Percentiles rank a stretch among this genome's conserved stretches.
Conservation (phyloP, 371 early-diverging fungal genomes). For the Caulochytrium protostelioides region DNA sequence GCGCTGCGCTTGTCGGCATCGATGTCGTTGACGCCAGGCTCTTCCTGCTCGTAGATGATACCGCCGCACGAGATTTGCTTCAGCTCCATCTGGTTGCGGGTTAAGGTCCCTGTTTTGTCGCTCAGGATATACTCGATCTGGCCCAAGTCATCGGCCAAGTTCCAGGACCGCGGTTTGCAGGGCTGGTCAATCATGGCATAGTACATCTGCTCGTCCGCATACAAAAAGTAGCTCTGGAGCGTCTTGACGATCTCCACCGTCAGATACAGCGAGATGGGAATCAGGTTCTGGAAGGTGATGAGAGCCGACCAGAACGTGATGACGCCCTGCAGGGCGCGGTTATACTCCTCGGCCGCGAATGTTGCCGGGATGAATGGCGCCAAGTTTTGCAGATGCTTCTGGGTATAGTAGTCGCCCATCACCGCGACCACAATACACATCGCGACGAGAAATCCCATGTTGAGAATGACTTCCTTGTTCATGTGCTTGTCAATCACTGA, state of each 20-base stretch:
- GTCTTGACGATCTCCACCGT: slow-evolving; percentile 13
- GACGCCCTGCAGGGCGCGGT: too few relatives aligned
- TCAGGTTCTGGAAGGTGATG: background rate
- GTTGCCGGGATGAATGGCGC: too few relatives aligned
- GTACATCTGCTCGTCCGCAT: slow-evolving; percentile 63
- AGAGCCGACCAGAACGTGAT: too few relatives aligned
- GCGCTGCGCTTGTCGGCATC: too few relatives aligned
- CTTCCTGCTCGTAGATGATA: too few relatives aligned
- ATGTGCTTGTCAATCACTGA: slow-evolving; percentile 72
- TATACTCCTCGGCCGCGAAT: too few relatives aligned
- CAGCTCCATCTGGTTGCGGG: slow-evolving; percentile 66
- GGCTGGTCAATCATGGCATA: slow-evolving; percentile 39
- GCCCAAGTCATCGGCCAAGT: slow-evolving; percentile 71
- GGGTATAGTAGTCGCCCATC: too few relatives aligned
- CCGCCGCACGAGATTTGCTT: too few relatives aligned
- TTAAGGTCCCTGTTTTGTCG: slow-evolving; percentile 96
- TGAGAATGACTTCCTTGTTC: slow-evolving; percentile 46
- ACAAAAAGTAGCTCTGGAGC: slow-evolving; percentile 46
- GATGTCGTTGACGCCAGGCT: too few relatives aligned
- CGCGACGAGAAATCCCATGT: background rate
- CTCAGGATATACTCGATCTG: slow-evolving; percentile 86
- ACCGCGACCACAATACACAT: background rate
- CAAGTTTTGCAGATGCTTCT: too few relatives aligned
- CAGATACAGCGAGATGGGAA: slow-evolving; percentile 2
- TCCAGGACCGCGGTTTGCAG: slow-evolving; percentile 62